Base-by-base conservation (phyloP, 2,329 filamentous ascomycete genomes). In the Cytospora leucostoma region DNA sequence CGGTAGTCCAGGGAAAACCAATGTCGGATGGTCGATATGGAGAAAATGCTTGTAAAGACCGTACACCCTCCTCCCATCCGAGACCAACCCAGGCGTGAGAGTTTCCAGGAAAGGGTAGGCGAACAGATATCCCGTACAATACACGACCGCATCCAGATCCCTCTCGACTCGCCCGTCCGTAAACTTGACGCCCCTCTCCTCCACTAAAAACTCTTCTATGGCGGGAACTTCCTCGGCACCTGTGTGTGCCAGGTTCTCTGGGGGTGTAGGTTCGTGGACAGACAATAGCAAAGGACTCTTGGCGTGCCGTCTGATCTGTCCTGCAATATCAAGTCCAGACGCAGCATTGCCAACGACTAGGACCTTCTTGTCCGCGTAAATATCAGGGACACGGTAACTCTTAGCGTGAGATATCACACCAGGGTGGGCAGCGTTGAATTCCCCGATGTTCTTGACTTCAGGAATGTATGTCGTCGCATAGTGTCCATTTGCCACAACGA, bases 61-160 rank as follows among this genome's bases (percentile, higher is more conserved):
- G 65, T 88, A 80, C 0, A 93, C 87, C 34, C 90, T 84, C 38
- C 82, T 83, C 0, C 93, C 93, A 61, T 87, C 84, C 0, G 84
- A 87, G 61, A 93, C 81, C 2, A 92, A 72, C 0, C 84, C 79
- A 11, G 73, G 75, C 15, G 77, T 70, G 5, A 84, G 68, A 2
- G 76, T 72, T 13, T 74, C 72, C 5, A 89, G 73, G 71, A 97
- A 97, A 0, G 93, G 92, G 63, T 90, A 90, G 6, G 88, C 88
- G 76, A 91, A 97, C 62, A 96, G 84, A 71, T 96, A 98, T 0
- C 94, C 94, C 0, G 94, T 97, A 73, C 91, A 93, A 75, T 94
- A 97, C 34, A 98, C 73, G 7, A 97, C 78, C 1, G 86, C 84
- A 70, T 97, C 93, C 62, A 98, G 76, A 38, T 87, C 78, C 3